phyloP scores from a whole-genome alignment of 495 filamentous ascomycete genomes.

The Xylaria acuta region DNA sequence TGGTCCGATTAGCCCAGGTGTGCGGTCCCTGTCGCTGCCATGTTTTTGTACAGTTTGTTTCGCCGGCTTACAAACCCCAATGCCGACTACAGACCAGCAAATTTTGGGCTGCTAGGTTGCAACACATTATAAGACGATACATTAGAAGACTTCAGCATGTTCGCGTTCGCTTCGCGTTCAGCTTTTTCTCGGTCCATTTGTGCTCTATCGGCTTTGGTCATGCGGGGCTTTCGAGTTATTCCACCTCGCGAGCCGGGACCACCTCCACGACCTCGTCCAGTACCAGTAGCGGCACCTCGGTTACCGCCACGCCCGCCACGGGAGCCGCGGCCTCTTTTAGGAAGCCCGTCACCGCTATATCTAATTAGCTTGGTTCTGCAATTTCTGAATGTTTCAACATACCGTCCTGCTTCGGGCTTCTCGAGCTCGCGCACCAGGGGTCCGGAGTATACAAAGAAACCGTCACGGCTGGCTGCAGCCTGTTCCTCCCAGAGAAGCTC shows the following conservation, averaged over 20 bases:
- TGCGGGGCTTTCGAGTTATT: slow-evolving; percentile 76
- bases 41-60: slow-evolving; percentile 25
- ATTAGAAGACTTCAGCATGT: slow-evolving; percentile 30
- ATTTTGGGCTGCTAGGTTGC: slow-evolving; percentile 40
- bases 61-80: not conserved
- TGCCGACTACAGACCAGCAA: slow-evolving; percentile 36
- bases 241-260: slow-evolving; percentile 82
- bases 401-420: slow-evolving; percentile 68
- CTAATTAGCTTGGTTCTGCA: slow-evolving; percentile 39
- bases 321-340: slow-evolving; percentile 74
- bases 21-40: not conserved
- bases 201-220: slow-evolving; percentile 81
- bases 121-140: slow-evolving; percentile 38
- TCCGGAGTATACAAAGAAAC: slow-evolving; percentile 88
- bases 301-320: slow-evolving; percentile 60
- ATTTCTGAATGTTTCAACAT: slow-evolving; percentile 50
- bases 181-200: slow-evolving; percentile 67
- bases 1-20: not conserved
- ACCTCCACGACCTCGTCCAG: slow-evolving; percentile 62
- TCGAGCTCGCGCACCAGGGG: slow-evolving; percentile 86
- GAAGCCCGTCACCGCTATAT: slow-evolving; percentile 72
- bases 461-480: slow-evolving; percentile 90
- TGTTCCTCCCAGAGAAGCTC: slow-evolving; percentile 96
- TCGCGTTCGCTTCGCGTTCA: slow-evolving; percentile 46
- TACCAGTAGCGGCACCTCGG: slow-evolving; percentile 60